These are phyloP conservation scores for Sclerotinia subarctica DNA, from an alignment of 2,329 filamentous ascomycete species.

Conservation along the genomic window DNA sequence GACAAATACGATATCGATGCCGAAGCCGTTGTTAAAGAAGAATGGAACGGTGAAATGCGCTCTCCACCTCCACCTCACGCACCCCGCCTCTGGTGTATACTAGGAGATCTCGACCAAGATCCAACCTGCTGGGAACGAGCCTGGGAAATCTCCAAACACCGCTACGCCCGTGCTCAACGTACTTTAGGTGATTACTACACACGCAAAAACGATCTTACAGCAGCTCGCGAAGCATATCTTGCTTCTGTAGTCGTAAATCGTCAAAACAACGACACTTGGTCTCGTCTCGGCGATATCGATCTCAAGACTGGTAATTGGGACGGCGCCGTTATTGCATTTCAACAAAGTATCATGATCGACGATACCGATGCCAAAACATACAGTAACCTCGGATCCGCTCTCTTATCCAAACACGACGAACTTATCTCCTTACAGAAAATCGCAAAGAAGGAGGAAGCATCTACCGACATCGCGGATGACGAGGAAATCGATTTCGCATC, in stretches of 20 bases:
- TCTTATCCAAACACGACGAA: slow-evolving; percentile 66
- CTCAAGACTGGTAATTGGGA: slow-evolving; percentile 74
- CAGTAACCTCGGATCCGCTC: slow-evolving; percentile 87
- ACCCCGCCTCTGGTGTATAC: slow-evolving; percentile 84
- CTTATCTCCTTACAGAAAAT: slow-evolving; percentile 41
- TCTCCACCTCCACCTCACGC: slow-evolving; percentile 75
- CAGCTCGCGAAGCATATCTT: slow-evolving; percentile 73
- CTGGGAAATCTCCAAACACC: slow-evolving; percentile 77
- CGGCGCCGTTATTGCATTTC: slow-evolving; percentile 79
- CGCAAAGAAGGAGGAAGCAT: slow-evolving; percentile 37
- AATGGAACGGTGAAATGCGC: slow-evolving; percentile 60
- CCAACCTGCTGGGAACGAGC: slow-evolving; percentile 75
- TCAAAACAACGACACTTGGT: slow-evolving; percentile 82
- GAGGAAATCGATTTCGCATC: slow-evolving; percentile 8
- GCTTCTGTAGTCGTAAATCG: slow-evolving; percentile 76
- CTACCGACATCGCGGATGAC: slow-evolving; percentile 19
- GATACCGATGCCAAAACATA: slow-evolving; percentile 89
- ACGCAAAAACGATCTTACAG: slow-evolving; percentile 59
- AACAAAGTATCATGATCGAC: slow-evolving; percentile 77
- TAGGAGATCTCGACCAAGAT: slow-evolving; percentile 82
- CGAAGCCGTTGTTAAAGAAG: slow-evolving; percentile 55
- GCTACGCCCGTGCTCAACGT: slow-evolving; percentile 83
- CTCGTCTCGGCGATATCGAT: slow-evolving; percentile 82
- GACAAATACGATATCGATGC: slow-evolving; percentile 47
- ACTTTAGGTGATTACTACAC: slow-evolving; percentile 80